Conservation (phyloP, 1,139 yeast species). For the Saccharomyces hybrid region DNA sequence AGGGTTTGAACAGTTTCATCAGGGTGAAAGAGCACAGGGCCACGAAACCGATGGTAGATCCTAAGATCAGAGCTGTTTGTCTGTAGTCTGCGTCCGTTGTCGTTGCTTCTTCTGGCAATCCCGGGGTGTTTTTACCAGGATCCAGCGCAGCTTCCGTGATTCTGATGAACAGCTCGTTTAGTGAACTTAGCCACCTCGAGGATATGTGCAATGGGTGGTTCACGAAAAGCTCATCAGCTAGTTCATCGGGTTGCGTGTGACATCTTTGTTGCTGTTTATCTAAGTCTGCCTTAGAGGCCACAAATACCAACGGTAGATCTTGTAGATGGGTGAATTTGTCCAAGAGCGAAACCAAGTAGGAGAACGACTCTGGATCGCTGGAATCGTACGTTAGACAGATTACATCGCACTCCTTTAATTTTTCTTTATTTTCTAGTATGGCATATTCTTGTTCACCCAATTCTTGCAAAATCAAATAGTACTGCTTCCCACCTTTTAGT, state of each 20-base stretch:
- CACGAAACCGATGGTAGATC: slow-evolving; percentile 55
- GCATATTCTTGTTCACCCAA: slow-evolving; percentile 83
- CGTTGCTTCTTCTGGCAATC: slow-evolving; percentile 62
- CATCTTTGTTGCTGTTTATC: slow-evolving; percentile 92
- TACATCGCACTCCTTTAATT: slow-evolving; percentile 83
- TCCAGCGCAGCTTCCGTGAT: slow-evolving; percentile 79
- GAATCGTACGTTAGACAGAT: slow-evolving; percentile 86
- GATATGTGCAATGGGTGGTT: slow-evolving; percentile 85
- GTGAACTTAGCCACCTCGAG: slow-evolving; percentile 79
- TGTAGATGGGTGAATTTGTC: slow-evolving; percentile 51
- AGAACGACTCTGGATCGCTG: slow-evolving; percentile 90
- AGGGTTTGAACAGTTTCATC: slow-evolving; percentile 15
- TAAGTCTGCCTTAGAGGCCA: slow-evolving; percentile 87
- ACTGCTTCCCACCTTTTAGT: slow-evolving; percentile 88
- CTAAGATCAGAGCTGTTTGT: slow-evolving; percentile 47
- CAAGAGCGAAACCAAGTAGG: slow-evolving; percentile 64
- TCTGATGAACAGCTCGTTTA: slow-evolving; percentile 78
- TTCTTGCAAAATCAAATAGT: slow-evolving; percentile 83
- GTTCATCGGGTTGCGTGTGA: slow-evolving; percentile 79
- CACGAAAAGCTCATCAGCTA: slow-evolving; percentile 45
- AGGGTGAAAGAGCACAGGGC: slow-evolving; percentile 23
- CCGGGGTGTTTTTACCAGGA: slow-evolving; percentile 77
- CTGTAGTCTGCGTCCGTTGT: slow-evolving; percentile 38
- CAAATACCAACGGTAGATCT: slow-evolving; percentile 75
- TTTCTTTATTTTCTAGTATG: slow-evolving; percentile 59